These are phyloP conservation scores for Penicillium sp. DNA, from an alignment of 2,329 filamentous ascomycete species.

Conservation along the genomic window DNA sequence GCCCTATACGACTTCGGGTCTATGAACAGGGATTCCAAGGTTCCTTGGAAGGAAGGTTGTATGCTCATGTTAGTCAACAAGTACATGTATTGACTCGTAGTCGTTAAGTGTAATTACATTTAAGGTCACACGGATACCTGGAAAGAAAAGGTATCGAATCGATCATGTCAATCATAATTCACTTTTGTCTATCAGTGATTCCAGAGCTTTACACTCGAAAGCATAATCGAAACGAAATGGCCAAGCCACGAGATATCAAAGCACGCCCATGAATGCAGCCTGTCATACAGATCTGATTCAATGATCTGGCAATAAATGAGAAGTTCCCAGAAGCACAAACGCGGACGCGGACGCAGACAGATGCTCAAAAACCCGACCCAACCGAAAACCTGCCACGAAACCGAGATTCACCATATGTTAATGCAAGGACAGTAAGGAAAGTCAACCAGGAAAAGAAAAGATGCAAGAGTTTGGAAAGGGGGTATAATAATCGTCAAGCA, in stretches of 20 bases:
- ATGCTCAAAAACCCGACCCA: conserved; percentile 4
- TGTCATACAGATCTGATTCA: not conserved
- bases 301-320: not conserved
- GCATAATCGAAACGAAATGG: not conserved
- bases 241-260: not conserved
- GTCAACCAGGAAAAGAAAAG: conserved; percentile 5
- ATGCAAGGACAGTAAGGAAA: conserved; percentile 11
- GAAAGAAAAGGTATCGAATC: not conserved
- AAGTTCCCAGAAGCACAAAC: not conserved
- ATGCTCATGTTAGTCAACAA: not conserved
- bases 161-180: conserved; percentile 9
- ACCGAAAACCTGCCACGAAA: conserved; percentile 1
- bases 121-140: not conserved
- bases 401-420: conserved; percentile 6
- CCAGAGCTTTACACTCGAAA: not conserved
- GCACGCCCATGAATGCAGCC: not conserved
- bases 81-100: not conserved
- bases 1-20: not conserved
- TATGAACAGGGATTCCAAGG: not conserved
- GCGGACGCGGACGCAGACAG: not conserved
- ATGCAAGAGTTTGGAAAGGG: conserved; percentile 11
- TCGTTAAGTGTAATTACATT: not conserved
- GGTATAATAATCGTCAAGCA: conserved; percentile 13
- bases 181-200: conserved; percentile 8
- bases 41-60: too few species aligned